Evolutionary conservation across 768 basidiomycete species (phyloP).

Genomic region (Leccinum imitatum): DNA sequence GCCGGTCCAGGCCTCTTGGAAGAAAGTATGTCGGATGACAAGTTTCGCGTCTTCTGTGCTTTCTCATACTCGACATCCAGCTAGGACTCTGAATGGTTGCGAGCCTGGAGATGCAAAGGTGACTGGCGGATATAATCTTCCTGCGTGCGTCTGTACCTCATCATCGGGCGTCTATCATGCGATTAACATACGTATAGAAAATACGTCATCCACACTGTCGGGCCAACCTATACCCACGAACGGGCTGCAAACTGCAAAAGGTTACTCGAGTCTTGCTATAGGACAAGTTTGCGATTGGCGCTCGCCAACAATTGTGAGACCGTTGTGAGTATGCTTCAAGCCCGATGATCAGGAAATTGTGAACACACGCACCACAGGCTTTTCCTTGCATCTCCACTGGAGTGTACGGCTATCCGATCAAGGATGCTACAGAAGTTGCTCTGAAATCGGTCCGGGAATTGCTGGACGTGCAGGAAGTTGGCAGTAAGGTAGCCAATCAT

Average conservation of each 20-base stretch:
- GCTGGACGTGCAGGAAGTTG: slow-evolving; percentile 50
- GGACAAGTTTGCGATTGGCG: slow-evolving; percentile 59
- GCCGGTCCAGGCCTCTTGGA: slow-evolving; percentile 63
- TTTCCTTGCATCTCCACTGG: slow-evolving; percentile 82
- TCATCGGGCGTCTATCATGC: not conserved
- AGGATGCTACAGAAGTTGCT: slow-evolving; percentile 70
- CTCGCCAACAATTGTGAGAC: slow-evolving; percentile 57
- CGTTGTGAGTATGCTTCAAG: slow-evolving; percentile 46
- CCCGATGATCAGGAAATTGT: not conserved
- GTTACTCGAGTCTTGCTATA: slow-evolving; percentile 69
- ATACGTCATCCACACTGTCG: slow-evolving; percentile 80
- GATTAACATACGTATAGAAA: slow-evolving; percentile 38
- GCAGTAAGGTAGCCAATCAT: slow-evolving; percentile 36
- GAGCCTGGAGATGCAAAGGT: slow-evolving; percentile 76
- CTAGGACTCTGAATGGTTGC: slow-evolving; percentile 64
- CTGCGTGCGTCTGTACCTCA: slow-evolving; percentile 54
- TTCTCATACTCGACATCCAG: slow-evolving; percentile 49
- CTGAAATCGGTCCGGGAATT: slow-evolving; percentile 56
- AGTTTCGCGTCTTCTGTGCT: not conserved
- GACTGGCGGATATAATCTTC: slow-evolving; percentile 72
- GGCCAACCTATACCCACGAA: slow-evolving; percentile 55
- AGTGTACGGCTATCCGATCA: slow-evolving; percentile 75
- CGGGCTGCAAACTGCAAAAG: slow-evolving; percentile 45
- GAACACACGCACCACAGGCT: slow-evolving; percentile 45
- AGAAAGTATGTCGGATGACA: slow-evolving; percentile 56